Conservation (phyloP, 192 early-diverging fungal genomes). For the Coemansia sp. region DNA sequence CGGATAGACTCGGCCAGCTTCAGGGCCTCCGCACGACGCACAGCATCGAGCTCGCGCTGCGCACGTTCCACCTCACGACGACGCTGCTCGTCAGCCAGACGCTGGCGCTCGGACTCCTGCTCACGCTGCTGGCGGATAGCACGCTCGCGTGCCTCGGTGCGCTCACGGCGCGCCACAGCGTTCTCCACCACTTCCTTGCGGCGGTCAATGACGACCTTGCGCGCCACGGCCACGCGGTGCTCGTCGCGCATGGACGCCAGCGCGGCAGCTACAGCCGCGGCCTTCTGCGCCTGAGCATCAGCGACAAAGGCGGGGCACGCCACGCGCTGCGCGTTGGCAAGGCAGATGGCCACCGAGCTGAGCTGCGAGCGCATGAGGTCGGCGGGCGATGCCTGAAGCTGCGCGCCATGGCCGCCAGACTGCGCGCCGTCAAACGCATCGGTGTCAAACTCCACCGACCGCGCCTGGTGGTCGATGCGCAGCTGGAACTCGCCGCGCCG, state of each 20-base stretch:
- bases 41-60: constrained; percentile 71
- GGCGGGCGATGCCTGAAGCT: constrained; percentile 79
- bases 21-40: constrained; percentile 78
- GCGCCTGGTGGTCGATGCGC: constrained; percentile 89
- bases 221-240: constrained; percentile 69
- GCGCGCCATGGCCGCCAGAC: constrained; percentile 76
- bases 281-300: constrained; percentile 65
- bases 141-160: constrained; percentile 78
- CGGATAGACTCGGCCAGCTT: constrained; percentile 82
- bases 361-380: constrained; percentile 95
- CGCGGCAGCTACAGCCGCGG: constrained; percentile 68
- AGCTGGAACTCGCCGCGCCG: constrained; percentile 95
- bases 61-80: constrained; percentile 81
- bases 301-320: constrained; percentile 76
- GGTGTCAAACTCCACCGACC: constrained; percentile 88
- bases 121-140: constrained; percentile 71
- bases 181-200: constrained; percentile 78
- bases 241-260: constrained; percentile 77
- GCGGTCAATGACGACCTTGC: constrained; percentile 86
- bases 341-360: constrained; percentile 76
- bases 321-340: constrained; percentile 82
- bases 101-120: constrained; percentile 77
- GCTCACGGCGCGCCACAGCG: constrained; percentile 73
- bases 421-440: constrained; percentile 82
- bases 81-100: constrained; percentile 81